A percentile compares a stretch with the other conserved stretches of the same genome.
phyloP scores from a whole-genome alignment of 1,284 basidiomycete genomes.

The Porodaedalea pini region DNA sequence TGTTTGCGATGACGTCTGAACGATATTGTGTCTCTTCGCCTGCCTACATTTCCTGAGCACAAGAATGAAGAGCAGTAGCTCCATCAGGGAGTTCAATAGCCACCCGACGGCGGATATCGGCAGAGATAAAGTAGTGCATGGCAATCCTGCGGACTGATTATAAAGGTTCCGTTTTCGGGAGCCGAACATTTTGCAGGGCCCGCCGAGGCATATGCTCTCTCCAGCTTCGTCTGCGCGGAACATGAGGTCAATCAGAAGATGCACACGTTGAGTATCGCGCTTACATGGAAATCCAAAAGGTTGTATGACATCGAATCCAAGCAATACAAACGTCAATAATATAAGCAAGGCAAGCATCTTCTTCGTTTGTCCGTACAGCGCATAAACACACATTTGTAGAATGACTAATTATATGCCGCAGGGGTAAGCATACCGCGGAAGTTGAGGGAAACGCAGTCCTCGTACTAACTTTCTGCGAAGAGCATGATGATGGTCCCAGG shows the following conservation, averaged over 20 bases:
- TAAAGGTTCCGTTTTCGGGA: too few species aligned
- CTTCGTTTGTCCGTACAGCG: neutral
- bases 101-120: neutral
- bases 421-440: neutral
- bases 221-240: too few species aligned
- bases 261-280: too few species aligned
- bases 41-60: neutral
- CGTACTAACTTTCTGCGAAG: neutral
- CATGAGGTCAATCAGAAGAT: too few species aligned
- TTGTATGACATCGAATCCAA: too few species aligned
- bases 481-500: neutral
- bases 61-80: slow-evolving; percentile 1
- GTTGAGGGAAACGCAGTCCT: neutral
- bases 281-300: too few species aligned
- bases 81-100: neutral
- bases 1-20: neutral
- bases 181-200: too few species aligned
- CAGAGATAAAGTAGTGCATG: too few species aligned
- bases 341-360: neutral
- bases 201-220: too few species aligned
- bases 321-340: neutral
- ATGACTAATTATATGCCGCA: neutral
- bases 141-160: too few species aligned
- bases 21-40: too few species aligned
- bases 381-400: neutral